phyloP scores from a whole-genome alignment of 176 grass and related monocot genomes.

The Dendrocalamus sinicus region DNA sequence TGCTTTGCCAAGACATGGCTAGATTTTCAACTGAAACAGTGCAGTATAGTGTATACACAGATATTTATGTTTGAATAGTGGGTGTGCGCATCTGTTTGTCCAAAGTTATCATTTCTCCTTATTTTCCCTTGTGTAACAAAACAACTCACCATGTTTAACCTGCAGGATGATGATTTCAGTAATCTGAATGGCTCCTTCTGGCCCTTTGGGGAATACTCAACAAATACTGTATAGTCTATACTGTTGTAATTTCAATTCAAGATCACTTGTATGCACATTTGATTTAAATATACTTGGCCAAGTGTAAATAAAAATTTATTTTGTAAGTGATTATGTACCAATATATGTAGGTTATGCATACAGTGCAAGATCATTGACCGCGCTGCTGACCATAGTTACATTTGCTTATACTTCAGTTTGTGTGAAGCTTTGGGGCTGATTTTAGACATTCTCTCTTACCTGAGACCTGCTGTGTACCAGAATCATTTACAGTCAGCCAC shows the following conservation, averaged over 20 bases:
- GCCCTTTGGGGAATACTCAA: conserved; percentile 40
- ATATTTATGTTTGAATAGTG: not conserved
- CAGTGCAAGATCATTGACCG: not conserved
- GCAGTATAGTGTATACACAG: not conserved
- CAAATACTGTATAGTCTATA: not conserved
- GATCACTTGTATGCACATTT: conserved; percentile 31
- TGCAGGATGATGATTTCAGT: conserved; percentile 51
- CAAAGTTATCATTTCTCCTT: not conserved
- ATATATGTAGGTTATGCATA: conserved; percentile 14
- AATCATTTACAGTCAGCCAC: not conserved
- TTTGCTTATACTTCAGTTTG: conserved; percentile 13
- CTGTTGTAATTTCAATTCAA: conserved; percentile 28
- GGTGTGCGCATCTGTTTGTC: not conserved
- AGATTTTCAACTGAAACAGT: not conserved
- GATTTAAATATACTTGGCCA: conserved; percentile 29
- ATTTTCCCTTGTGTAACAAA: conserved; percentile 2
- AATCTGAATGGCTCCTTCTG: conserved; percentile 36
- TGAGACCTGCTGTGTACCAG: not conserved
- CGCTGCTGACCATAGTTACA: not conserved
- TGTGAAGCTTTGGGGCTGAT: not conserved
- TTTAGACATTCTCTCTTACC: not conserved
- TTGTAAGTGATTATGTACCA: conserved; percentile 30
- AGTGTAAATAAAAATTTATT: conserved; percentile 27
- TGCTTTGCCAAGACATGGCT: not conserved
- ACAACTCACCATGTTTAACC: not conserved